Conservation (phyloP, 2,329 filamentous ascomycete species). For the Pseudopithomyces chartarum region DNA sequence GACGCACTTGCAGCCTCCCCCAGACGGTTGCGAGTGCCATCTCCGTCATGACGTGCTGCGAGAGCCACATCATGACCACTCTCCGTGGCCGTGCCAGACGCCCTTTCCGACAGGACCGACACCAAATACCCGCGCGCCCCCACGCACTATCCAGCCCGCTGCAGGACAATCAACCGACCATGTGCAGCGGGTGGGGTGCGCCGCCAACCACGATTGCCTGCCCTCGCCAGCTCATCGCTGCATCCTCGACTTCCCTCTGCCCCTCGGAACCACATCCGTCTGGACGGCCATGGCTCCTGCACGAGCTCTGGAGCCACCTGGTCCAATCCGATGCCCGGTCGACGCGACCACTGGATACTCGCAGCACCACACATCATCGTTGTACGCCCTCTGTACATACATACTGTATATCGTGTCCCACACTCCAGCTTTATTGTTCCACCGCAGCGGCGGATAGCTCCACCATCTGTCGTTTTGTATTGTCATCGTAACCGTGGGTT, state of each 20-base stretch:
- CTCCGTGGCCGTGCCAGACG: no score
- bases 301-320: no score
- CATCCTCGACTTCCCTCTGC: slow-evolving; percentile 13
- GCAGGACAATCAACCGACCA: slow-evolving; percentile 4
- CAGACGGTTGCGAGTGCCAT: slow-evolving; percentile 19
- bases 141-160: background rate
- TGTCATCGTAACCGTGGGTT: slow-evolving; percentile 14
- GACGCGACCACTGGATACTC: no score
- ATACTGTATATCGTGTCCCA: background rate
- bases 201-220: background rate
- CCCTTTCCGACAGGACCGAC: no score
- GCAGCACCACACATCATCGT: background rate
- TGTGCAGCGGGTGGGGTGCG: slow-evolving; percentile 14
- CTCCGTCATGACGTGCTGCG: slow-evolving; percentile 10
- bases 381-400: background rate
- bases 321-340: background rate
- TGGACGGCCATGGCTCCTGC: background rate
- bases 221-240: slow-evolving; percentile 35
- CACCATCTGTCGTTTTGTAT: slow-evolving; percentile 15
- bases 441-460: slow-evolving; percentile 17
- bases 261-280: slow-evolving; percentile 11
- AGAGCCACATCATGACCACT: background rate
- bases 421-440: slow-evolving; percentile 14
- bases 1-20: slow-evolving; percentile 22
- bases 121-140: background rate